A percentile compares a stretch with the other conserved stretches of the same genome.
Evolutionary conservation across 495 filamentous ascomycete species (phyloP).

Genomic region (Amorphotheca resinae): DNA sequence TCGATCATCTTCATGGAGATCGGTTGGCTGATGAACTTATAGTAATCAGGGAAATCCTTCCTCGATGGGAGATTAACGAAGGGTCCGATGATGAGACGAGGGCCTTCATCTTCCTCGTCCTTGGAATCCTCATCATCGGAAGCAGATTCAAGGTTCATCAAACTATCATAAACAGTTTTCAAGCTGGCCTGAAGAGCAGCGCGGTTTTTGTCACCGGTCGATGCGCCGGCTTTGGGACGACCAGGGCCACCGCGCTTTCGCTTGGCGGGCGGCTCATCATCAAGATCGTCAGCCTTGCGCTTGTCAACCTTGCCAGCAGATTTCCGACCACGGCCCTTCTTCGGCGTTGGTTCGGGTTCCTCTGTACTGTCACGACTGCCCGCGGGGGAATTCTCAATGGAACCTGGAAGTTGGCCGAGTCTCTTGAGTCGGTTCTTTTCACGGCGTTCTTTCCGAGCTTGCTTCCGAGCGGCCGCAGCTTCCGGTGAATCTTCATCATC

Average conservation of each 20-base stretch:
- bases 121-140: slow-evolving; percentile 45
- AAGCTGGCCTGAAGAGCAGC: slow-evolving; percentile 61
- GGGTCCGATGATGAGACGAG: slow-evolving; percentile 79
- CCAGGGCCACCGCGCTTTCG: slow-evolving; percentile 62
- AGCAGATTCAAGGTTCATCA: slow-evolving; percentile 70
- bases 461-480: slow-evolving; percentile 79
- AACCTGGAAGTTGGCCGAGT: slow-evolving; percentile 23
- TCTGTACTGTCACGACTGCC: slow-evolving; percentile 72
- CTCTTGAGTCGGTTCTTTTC: slow-evolving; percentile 57
- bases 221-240: slow-evolving; percentile 44
- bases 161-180: slow-evolving; percentile 56
- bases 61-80: slow-evolving; percentile 88
- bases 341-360: slow-evolving; percentile 34
- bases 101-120: slow-evolving; percentile 30
- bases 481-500: slow-evolving; percentile 91
- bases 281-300: slow-evolving; percentile 76
- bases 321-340: slow-evolving; percentile 66
- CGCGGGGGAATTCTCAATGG: slow-evolving; percentile 58
- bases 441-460: slow-evolving; percentile 71
- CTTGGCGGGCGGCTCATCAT: slow-evolving; percentile 67
- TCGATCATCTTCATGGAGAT: slow-evolving; percentile 90
- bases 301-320: slow-evolving; percentile 53
- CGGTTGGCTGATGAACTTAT: slow-evolving; percentile 77
- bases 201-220: slow-evolving; percentile 42
- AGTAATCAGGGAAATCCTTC: slow-evolving; percentile 82